A percentile compares a stretch with the other conserved stretches of the same genome.
phyloP scores from a whole-genome alignment of 106 monocot genomes.

The Apostasia shenzhenica region DNA sequence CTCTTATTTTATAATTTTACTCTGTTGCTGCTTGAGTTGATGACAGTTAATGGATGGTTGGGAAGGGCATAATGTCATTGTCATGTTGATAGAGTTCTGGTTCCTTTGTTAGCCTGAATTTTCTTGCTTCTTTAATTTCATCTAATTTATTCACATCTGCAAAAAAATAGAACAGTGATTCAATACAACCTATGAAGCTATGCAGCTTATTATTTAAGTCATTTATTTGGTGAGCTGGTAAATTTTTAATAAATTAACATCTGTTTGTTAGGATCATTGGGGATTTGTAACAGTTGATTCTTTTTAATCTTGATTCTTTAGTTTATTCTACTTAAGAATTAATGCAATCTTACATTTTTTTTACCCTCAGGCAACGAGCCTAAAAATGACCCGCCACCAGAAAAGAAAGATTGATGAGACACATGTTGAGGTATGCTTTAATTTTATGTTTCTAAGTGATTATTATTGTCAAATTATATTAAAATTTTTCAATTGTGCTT shows the following conservation, averaged over 20 bases:
- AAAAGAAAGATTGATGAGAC: conserved; percentile 97
- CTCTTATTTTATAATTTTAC: background rate
- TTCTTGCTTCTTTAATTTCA: no score
- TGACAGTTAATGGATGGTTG: background rate
- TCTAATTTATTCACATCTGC: no score
- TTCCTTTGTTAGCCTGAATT: no score
- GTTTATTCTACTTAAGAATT: no score
- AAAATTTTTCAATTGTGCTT: background rate
- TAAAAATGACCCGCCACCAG: conserved; percentile 97
- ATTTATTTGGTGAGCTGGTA: no score
- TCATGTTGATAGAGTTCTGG: background rate
- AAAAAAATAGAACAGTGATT: no score
- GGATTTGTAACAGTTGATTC: no score
- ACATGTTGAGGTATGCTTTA: conserved; percentile 80
- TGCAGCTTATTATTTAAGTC: no score
- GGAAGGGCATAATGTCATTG: background rate
- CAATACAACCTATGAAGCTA: no score
- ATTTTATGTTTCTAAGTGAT: background rate
- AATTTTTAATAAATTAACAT: no score
- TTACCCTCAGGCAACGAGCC: conserved; percentile 67
- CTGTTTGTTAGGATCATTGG: no score
- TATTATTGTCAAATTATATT: background rate
- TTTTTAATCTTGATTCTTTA: no score
- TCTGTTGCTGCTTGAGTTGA: background rate
- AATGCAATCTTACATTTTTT: background rate